A percentile compares a stretch with the other conserved stretches of the same genome.
These are phyloP conservation scores for Fusarium chlamydosporum DNA, from an alignment of 2,329 filamentous ascomycete genomes.

Conservation along the genomic window DNA sequence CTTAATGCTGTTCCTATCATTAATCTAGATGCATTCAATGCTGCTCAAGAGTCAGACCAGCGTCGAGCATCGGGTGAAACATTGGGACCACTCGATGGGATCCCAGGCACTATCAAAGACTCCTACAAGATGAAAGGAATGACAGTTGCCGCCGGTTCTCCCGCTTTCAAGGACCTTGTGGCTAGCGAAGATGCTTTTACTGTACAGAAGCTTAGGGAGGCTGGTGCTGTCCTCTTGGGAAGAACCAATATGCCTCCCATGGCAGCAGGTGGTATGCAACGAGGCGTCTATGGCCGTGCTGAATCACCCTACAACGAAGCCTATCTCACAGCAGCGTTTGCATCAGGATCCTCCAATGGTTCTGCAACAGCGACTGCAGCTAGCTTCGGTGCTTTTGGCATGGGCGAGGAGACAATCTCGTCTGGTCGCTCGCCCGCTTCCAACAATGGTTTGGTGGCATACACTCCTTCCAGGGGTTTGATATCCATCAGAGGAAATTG, in stretches of 20 bases:
- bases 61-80: neutral
- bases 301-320: constrained; percentile 4
- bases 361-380: neutral
- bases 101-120: constrained; percentile 65
- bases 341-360: constrained; percentile 2
- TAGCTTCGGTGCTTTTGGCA: constrained; percentile 1
- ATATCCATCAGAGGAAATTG: constrained; percentile 36
- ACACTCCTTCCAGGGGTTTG: constrained; percentile 31
- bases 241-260: constrained; percentile 16
- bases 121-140: constrained; percentile 68
- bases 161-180: constrained; percentile 65
- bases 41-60: constrained; percentile 6
- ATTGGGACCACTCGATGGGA: neutral
- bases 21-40: constrained; percentile 1
- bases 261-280: constrained; percentile 14
- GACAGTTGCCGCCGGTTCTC: constrained; percentile 67
- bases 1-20: constrained; percentile 6
- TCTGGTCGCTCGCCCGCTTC: no score
- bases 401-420: constrained; percentile 8
- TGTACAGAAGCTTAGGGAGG: constrained; percentile 53
- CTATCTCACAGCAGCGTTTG: constrained; percentile 8
- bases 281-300: constrained; percentile 13
- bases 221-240: constrained; percentile 7
- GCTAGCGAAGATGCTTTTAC: constrained; percentile 67
- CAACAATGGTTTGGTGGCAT: no score